These are phyloP conservation scores for Amoeboaphelidium protococcarum DNA, from an alignment of 371 early-diverging fungal species.

Conservation along the genomic window DNA sequence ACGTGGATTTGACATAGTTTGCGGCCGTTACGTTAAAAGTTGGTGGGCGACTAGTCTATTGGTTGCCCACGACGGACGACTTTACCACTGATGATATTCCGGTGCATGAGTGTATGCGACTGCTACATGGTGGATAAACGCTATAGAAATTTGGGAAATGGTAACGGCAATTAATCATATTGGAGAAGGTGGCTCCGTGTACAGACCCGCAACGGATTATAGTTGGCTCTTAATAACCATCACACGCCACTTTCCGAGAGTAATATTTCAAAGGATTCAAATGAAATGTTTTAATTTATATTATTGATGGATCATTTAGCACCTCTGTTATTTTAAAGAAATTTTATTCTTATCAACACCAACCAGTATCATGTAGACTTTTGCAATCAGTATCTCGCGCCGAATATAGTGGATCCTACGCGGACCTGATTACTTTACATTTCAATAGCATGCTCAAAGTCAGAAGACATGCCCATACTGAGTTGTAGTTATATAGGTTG, in stretches of 20 bases:
- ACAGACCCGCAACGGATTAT: too few species aligned
- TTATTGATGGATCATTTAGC: too few species aligned
- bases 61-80: constrained; percentile 59
- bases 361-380: too few species aligned
- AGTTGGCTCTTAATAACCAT: too few species aligned
- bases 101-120: constrained; percentile 41
- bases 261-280: too few species aligned
- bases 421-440: background rate
- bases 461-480: background rate
- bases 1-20: constrained; percentile 55
- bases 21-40: constrained; percentile 44
- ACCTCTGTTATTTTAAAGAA: too few species aligned
- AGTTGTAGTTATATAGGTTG: too few species aligned
- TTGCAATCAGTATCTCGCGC: too few species aligned
- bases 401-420: background rate
- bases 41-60: constrained; percentile 78
- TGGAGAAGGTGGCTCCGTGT: constrained; percentile 31
- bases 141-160: constrained; percentile 78
- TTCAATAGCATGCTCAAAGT: background rate
- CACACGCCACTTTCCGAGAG: too few species aligned
- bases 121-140: constrained; percentile 65
- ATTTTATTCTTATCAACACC: too few species aligned
- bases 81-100: constrained; percentile 42
- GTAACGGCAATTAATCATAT: constrained; percentile 73
- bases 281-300: too few species aligned